A percentile compares a stretch with the other conserved stretches of the same genome.
Evolutionary conservation across 495 filamentous ascomycete species (phyloP).

Genomic region (Hyaloscypha bicolor): DNA sequence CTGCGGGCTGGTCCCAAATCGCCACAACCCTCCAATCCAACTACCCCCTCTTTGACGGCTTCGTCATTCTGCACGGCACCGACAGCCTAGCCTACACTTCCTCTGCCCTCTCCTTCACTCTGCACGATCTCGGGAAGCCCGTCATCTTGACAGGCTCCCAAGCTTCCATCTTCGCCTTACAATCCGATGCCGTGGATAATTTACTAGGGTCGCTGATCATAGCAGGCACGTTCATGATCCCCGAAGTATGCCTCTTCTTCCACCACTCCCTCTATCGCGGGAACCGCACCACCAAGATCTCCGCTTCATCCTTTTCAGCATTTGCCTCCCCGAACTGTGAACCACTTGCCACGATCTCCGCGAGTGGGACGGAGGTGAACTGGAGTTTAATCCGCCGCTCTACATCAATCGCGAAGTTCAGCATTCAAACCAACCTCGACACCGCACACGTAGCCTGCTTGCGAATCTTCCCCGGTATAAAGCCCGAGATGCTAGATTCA

Average conservation of each 20-base stretch:
- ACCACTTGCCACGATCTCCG: slow-evolving; percentile 78
- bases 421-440: slow-evolving; percentile 75
- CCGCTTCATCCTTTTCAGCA: slow-evolving; percentile 81
- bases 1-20: slow-evolving; percentile 88
- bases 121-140: slow-evolving; percentile 88
- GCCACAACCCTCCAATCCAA: slow-evolving; percentile 70
- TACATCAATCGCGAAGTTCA: slow-evolving; percentile 71
- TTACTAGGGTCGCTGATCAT: slow-evolving; percentile 90
- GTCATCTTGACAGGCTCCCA: slow-evolving; percentile 92
- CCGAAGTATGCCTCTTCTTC: slow-evolving; percentile 96
- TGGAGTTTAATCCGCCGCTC: slow-evolving; percentile 83
- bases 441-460: slow-evolving; percentile 90
- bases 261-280: slow-evolving; percentile 90
- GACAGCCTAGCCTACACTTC: slow-evolving; percentile 89
- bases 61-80: slow-evolving; percentile 95
- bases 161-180: slow-evolving; percentile 87
- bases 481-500: slow-evolving; percentile 90
- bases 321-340: slow-evolving; percentile 85
- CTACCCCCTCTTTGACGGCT: slow-evolving; percentile 90
- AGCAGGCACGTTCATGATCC: slow-evolving; percentile 94
- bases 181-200: slow-evolving; percentile 96
- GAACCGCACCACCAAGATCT: slow-evolving; percentile 87
- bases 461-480: slow-evolving; percentile 94
- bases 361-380: slow-evolving; percentile 77
- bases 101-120: slow-evolving; percentile 93